phyloP scores from a whole-genome alignment of 495 filamentous ascomycete genomes.

The Podospora bellae-mahoneyi region DNA sequence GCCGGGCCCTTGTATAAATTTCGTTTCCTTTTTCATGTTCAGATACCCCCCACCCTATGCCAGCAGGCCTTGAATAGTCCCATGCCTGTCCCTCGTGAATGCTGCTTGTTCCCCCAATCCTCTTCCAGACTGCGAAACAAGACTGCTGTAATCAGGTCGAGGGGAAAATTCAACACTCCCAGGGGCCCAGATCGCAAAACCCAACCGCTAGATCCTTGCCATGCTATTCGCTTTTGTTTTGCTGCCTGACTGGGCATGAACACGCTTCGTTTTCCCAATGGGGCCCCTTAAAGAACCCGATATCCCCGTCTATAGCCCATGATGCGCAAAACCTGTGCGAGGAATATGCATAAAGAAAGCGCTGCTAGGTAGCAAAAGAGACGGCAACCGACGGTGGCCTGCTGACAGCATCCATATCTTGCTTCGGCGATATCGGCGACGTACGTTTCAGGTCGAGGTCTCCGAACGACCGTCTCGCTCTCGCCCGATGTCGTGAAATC shows the following conservation, averaged over 20 bases:
- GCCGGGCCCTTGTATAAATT: not conserved
- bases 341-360: conserved; percentile 10
- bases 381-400: not conserved
- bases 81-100: not conserved
- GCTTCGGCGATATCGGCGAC: not conserved
- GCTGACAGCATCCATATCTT: not conserved
- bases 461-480: conserved; percentile 2
- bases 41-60: not conserved
- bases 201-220: not conserved
- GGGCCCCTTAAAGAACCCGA: conserved; percentile 13
- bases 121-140: not conserved
- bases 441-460: not conserved
- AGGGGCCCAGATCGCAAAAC: not conserved
- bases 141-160: not conserved
- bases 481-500: not conserved
- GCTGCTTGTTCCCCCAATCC: not conserved
- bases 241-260: conserved; percentile 5
- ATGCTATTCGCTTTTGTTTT: not conserved
- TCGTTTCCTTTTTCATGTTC: not conserved
- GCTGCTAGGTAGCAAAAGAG: not conserved
- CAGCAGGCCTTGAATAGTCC: not conserved
- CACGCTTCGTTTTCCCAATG: conserved; percentile 1
- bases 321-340: conserved; percentile 15
- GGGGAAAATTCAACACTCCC: not conserved
- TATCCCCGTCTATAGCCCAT: conserved; percentile 26